Evolutionary conservation across 2,329 filamentous ascomycete genomes (phyloP), one percentile per base, ranked within the genome.

Genomic region (Harringtonia lauricola): DNA sequence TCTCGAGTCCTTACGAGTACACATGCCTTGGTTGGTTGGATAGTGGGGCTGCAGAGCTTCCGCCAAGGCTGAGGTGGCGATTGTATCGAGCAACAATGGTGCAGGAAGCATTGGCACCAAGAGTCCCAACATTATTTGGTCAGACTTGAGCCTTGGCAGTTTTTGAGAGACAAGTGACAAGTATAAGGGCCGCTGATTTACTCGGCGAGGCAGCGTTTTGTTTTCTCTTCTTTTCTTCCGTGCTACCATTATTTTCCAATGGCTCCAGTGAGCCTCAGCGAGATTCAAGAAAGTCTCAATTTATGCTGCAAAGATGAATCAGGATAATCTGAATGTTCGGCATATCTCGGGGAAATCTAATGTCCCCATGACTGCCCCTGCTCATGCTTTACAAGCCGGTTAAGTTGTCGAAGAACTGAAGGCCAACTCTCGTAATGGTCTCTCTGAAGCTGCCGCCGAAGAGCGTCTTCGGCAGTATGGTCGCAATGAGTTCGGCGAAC

Each of bases 371-470:
- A 72, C 75, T 9, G 64, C 66, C 29, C 80, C 80, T 14, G 77
- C 81, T 8, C 81, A 86, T 57, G 66, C 74, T 37, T 64, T 86
- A 40, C 57, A 67, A n/a, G 65, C 65, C 52, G 63, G 69, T 18
- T 59, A 69, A 28, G 68, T 79, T 29, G 61, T 70, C 34, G 57
- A 64, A n/a, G 69, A 79, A 55, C 63, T 78, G 21, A 57, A 63
- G 18, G 68, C 70, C 43, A 64, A 76, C 51, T 51, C 66, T 18
- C 65, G 74, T 10, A 65, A 76, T 56, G 76, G 76, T 33, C 63
- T 81, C 22, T 67, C 64, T 1, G 54, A 61, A 2, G 55, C 54
- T 4, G 72, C 79, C 47, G 74, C 69, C 9, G 61, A 65, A 43
- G 52, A 58, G 21, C 66, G 74, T 29, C 57, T 76, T 8, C 62